Evolutionary conservation across 352 stramenopile genomes (phyloP).

Genomic region (Globisporangium acanthophoron): DNA sequence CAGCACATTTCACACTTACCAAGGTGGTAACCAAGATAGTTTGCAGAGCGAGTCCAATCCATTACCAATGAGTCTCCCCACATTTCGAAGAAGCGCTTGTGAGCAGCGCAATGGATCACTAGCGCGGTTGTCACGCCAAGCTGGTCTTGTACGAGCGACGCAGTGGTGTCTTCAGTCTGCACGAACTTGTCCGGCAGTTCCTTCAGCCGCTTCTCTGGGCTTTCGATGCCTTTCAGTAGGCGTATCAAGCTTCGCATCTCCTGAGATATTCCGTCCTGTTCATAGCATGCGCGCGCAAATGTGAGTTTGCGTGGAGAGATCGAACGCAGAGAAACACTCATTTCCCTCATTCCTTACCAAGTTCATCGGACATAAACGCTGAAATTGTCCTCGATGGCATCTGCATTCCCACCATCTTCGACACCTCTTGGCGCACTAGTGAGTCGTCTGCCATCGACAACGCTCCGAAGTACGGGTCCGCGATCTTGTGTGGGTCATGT

Average conservation of each 20-base stretch:
- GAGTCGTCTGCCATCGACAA: too few relatives aligned
- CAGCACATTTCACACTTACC: constrained; percentile 1
- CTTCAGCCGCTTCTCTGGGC: constrained; percentile 9
- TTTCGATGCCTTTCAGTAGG: constrained; percentile 5
- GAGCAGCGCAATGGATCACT: constrained; percentile 10
- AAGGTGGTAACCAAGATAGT: constrained; percentile 15
- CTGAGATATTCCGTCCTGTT: constrained; percentile 6
- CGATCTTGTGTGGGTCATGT: too few relatives aligned
- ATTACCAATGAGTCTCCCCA: constrained; percentile 17
- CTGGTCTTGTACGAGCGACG: constrained; percentile 16
- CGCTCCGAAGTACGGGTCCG: too few relatives aligned
- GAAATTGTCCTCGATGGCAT: too few relatives aligned
- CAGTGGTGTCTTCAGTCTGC: constrained; percentile 8
- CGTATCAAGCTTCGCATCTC: constrained; percentile 12
- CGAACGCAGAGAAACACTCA: too few relatives aligned
- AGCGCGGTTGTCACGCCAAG: constrained; percentile 11
- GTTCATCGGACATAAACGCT: too few relatives aligned
- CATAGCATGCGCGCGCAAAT: too few relatives aligned
- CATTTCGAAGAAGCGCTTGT: constrained; percentile 16
- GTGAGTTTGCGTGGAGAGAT: too few relatives aligned
- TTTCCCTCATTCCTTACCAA: too few relatives aligned
- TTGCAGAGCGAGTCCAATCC: constrained; percentile 20
- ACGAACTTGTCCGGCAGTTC: constrained; percentile 10
- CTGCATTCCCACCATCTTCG: too few relatives aligned
- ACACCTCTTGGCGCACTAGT: too few relatives aligned